Percentiles rank a stretch among this genome's conserved stretches.
phyloP scores from a whole-genome alignment of 1,139 yeast genomes.

The Suzukiozyma palmioleophila region DNA sequence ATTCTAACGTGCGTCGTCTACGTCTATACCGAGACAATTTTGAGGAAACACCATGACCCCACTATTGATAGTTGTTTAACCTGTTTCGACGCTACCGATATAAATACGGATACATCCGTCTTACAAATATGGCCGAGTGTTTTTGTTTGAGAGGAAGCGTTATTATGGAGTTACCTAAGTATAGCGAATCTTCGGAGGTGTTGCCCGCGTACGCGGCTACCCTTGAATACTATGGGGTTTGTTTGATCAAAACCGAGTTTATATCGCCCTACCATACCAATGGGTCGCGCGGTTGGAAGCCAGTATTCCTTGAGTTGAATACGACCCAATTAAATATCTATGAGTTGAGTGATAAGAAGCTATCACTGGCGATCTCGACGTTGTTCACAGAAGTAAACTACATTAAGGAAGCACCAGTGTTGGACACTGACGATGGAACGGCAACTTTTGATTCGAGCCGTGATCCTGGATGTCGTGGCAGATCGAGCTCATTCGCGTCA shows the following conservation, averaged over 20 bases:
- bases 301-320: conserved; percentile 50
- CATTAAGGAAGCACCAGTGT: conserved; percentile 5
- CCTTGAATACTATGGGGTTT: conserved; percentile 29
- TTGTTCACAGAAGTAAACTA: conserved; percentile 27
- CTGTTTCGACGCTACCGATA: background rate
- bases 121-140: background rate
- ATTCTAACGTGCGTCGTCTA: too few species aligned
- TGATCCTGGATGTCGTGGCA: too few species aligned
- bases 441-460: background rate
- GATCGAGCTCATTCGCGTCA: conserved; percentile 4
- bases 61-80: background rate
- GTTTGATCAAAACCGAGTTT: conserved; percentile 34
- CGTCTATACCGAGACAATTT: too few species aligned
- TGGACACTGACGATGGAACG: conserved; percentile 15
- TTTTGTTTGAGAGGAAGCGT: background rate
- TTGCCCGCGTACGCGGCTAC: conserved; percentile 33
- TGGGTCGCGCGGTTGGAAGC: conserved; percentile 37
- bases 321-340: conserved; percentile 53
- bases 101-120: background rate
- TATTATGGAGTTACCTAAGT: conserved; percentile 13
- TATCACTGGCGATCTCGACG: conserved; percentile 24
- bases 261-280: conserved; percentile 34
- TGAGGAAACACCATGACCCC: background rate
- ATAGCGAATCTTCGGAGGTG: conserved; percentile 19
- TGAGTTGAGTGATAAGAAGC: conserved; percentile 22